Conservation (phyloP, 2,329 filamentous ascomycete species). For the Rhytidhysteron rufulum region DNA sequence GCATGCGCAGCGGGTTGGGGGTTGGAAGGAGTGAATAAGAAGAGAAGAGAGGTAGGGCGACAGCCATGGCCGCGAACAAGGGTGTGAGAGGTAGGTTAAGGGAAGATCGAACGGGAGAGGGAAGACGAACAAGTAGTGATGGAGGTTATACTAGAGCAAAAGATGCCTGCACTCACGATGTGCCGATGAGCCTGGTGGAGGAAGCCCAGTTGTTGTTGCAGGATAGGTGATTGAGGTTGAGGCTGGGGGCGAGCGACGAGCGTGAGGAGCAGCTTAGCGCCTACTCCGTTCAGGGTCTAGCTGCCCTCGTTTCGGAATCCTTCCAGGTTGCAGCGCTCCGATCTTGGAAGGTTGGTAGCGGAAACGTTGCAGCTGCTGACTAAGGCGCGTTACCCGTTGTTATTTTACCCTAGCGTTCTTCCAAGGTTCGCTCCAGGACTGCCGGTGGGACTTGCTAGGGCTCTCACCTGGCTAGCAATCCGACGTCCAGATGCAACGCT, state of each 20-base stretch:
- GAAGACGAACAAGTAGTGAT: slow-evolving; percentile 21
- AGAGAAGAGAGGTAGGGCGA: slow-evolving; percentile 23
- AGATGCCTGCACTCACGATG: slow-evolving; percentile 34
- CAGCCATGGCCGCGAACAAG: slow-evolving; percentile 28
- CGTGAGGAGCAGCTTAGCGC: slow-evolving; percentile 7
- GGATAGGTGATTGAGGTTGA: slow-evolving; percentile 12
- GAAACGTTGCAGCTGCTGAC: too few relatives aligned
- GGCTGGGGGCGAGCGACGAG: slow-evolving; percentile 1
- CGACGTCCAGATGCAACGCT: too few relatives aligned
- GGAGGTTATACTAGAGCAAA: slow-evolving; percentile 5
- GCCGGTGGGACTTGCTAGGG: too few relatives aligned
- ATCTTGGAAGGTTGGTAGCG: too few relatives aligned
- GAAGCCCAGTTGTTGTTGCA: slow-evolving; percentile 17
- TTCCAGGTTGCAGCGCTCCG: too few relatives aligned
- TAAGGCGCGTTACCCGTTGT: too few relatives aligned
- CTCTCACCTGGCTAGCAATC: too few relatives aligned
- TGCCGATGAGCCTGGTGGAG: slow-evolving; percentile 23
- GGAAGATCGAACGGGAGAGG: slow-evolving; percentile 1
- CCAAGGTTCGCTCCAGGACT: too few relatives aligned
- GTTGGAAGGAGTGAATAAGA: slow-evolving; percentile 23
- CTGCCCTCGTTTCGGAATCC: too few relatives aligned
- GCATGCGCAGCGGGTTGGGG: slow-evolving; percentile 25
- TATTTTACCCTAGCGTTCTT: too few relatives aligned
- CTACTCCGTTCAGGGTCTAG: background rate
- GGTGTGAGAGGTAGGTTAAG: slow-evolving; percentile 17